Percentiles rank a stretch among this genome's conserved stretches.
phyloP scores from a whole-genome alignment of 352 stramenopile genomes.

The Globisporangium echinulatum region DNA sequence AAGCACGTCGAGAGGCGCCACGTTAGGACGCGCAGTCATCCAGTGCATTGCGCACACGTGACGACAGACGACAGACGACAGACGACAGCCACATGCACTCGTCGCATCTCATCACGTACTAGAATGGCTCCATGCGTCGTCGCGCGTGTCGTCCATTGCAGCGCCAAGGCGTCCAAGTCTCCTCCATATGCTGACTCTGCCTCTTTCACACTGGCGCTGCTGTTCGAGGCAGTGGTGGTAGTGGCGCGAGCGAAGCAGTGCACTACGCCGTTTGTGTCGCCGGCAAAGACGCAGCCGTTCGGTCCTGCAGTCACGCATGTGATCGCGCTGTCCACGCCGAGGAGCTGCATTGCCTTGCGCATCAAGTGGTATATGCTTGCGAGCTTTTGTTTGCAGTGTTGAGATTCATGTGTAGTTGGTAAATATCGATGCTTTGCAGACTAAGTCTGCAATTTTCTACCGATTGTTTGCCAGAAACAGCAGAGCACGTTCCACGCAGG shows the following conservation, averaged over 20 bases:
- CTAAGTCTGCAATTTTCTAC: too few species aligned
- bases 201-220: slow-evolving; percentile 1
- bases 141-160: slow-evolving; percentile 1
- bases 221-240: not conserved
- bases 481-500: too few species aligned
- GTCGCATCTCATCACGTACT: slow-evolving; percentile 1
- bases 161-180: not conserved
- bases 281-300: slow-evolving; percentile 6
- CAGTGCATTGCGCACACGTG: not conserved
- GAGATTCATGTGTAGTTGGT: not conserved
- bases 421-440: too few species aligned
- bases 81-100: not conserved
- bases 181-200: not conserved
- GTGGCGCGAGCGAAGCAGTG: slow-evolving; percentile 8
- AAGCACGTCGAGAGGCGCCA: not conserved
- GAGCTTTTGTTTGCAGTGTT: not conserved
- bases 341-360: not conserved
- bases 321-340: not conserved
- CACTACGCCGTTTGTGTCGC: slow-evolving; percentile 13
- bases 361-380: not conserved
- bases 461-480: too few species aligned
- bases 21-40: not conserved
- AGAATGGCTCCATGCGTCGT: slow-evolving; percentile 6
- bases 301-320: slow-evolving; percentile 11
- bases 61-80: not conserved